Percentiles rank a stretch among this genome's conserved stretches.
Conservation (phyloP, 192 early-diverging fungal species). For the Geranomyces michiganensis region DNA sequence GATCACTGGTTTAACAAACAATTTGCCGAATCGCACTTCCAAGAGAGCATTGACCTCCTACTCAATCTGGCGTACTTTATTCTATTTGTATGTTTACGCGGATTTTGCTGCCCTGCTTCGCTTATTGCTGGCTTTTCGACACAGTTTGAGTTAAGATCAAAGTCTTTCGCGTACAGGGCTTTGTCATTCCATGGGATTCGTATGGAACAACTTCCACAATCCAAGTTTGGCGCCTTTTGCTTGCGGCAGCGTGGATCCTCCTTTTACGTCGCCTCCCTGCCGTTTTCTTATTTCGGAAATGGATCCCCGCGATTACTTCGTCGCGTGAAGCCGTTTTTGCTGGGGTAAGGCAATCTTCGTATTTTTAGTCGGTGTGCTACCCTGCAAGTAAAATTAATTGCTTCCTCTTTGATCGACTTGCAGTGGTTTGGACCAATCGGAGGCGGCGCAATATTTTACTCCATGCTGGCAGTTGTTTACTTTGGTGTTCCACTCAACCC, state of each 20-base stretch:
- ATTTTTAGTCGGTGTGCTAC: no score
- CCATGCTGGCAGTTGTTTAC: constrained; percentile 46
- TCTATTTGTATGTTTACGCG: constrained; percentile 32
- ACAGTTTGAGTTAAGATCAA: no score
- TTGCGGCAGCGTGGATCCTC: constrained; percentile 66
- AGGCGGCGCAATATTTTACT: constrained; percentile 65
- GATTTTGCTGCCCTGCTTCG: background rate
- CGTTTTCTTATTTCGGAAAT: constrained; percentile 43
- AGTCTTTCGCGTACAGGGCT: background rate
- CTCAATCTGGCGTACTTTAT: constrained; percentile 88
- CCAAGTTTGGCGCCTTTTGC: constrained; percentile 41
- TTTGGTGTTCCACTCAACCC: constrained; percentile 13
- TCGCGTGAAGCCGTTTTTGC: constrained; percentile 77
- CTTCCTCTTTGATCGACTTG: background rate
- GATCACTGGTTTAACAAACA: constrained; percentile 86
- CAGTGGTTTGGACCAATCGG: constrained; percentile 91
- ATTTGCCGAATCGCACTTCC: constrained; percentile 76
- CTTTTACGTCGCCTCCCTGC: constrained; percentile 74
- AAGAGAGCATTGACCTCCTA: constrained; percentile 87
- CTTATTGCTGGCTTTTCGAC: no score
- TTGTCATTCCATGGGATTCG: constrained; percentile 25
- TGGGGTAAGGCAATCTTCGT: constrained; percentile 43
- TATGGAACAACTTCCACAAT: background rate
- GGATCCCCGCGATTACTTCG: constrained; percentile 30
- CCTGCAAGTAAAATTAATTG: no score